Evolutionary conservation across 768 basidiomycete species (phyloP).

Genomic region (Termitomyces sp.): DNA sequence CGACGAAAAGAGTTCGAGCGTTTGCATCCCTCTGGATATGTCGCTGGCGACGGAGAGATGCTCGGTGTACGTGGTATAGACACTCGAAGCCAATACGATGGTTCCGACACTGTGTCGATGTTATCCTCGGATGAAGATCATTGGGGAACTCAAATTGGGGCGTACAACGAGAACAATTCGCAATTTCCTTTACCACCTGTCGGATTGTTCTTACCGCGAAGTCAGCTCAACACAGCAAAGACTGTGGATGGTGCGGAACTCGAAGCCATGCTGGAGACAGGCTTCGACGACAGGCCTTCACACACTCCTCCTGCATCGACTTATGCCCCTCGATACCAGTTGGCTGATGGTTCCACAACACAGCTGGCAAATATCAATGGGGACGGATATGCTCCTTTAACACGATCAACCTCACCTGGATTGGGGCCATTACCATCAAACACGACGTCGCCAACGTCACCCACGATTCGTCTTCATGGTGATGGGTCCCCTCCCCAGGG

Average conservation of each 20-base stretch:
- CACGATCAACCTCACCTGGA: conserved; percentile 44
- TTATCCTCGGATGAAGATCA: conserved; percentile 90
- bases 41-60: conserved; percentile 56
- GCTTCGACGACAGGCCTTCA: conserved; percentile 73
- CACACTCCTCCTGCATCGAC: conserved; percentile 44
- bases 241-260: conserved; percentile 71
- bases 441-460: conserved; percentile 36
- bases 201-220: conserved; percentile 48
- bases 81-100: conserved; percentile 60
- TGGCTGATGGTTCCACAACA: conserved; percentile 49
- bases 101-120: conserved; percentile 77
- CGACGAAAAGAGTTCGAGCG: conserved; percentile 80
- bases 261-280: conserved; percentile 88
- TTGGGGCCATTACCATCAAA: conserved; percentile 24
- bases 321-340: conserved; percentile 54
- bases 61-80: conserved; percentile 49
- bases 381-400: conserved; percentile 55
- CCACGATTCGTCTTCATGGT: conserved; percentile 25
- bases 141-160: conserved; percentile 94
- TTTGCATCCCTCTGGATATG: conserved; percentile 63
- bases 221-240: conserved; percentile 33
- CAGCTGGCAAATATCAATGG: conserved; percentile 34
- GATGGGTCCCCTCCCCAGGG: conserved; percentile 15
- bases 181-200: conserved; percentile 84
- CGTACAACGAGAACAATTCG: conserved; percentile 81